phyloP scores from a whole-genome alignment of 352 stramenopile species.

The Globisporangium paroecandrum region DNA sequence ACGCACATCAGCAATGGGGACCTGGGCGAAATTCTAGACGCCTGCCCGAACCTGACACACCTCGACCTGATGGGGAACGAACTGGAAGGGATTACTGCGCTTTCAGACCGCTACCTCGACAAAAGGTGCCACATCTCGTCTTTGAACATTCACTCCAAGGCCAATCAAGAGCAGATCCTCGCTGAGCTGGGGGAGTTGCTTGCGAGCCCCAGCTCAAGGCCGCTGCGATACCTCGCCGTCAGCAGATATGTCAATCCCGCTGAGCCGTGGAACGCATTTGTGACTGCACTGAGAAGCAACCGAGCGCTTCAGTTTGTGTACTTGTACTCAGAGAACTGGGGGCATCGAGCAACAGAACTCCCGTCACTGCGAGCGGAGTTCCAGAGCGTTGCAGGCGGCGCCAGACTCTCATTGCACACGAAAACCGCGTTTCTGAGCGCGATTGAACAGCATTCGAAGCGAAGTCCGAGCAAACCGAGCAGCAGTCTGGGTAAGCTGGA shows the following conservation, averaged over 20 bases:
- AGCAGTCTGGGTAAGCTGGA: conserved; percentile 6
- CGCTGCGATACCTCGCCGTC: conserved; percentile 20
- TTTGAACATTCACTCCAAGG: conserved; percentile 18
- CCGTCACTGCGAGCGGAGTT: conserved; percentile 12
- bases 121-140: conserved; percentile 17
- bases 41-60: conserved; percentile 23
- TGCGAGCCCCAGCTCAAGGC: conserved; percentile 7
- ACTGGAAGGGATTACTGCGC: conserved; percentile 16
- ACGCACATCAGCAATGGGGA: conserved; percentile 13
- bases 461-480: neutral
- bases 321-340: conserved; percentile 2
- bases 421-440: conserved; percentile 31
- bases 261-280: neutral
- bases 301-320: conserved; percentile 3
- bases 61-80: conserved; percentile 21
- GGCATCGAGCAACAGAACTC: neutral
- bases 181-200: conserved; percentile 20
- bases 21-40: conserved; percentile 20
- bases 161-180: conserved; percentile 11
- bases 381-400: conserved; percentile 6
- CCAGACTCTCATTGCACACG: conserved; percentile 12
- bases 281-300: neutral
- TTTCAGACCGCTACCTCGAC: conserved; percentile 15
- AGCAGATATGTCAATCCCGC: neutral
- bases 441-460: conserved; percentile 14